Evolutionary conservation across 306 rosid species (phyloP).

Genomic region (Gastrolobium villosum): DNA sequence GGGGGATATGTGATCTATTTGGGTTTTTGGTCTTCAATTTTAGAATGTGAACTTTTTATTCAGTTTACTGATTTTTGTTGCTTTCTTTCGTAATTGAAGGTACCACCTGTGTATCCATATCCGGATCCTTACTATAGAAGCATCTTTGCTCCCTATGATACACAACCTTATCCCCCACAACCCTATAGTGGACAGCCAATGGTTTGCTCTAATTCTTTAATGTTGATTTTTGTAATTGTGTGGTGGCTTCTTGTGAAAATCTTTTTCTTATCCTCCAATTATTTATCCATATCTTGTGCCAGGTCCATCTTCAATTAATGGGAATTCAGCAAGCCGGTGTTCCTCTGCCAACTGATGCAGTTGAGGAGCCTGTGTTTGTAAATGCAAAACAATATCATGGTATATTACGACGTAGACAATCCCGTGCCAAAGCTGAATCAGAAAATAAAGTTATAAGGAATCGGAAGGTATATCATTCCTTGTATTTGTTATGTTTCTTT

Average conservation of each 20-base stretch:
- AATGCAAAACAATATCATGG: constrained; percentile 98
- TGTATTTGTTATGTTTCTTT: background rate
- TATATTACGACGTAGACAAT: constrained; percentile 88
- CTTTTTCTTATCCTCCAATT: constrained; percentile 1
- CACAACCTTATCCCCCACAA: constrained; percentile 80
- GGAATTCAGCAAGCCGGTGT: constrained; percentile 97
- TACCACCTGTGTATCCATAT: constrained; percentile 77
- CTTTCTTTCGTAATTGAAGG: constrained; percentile 60
- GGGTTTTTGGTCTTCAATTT: constrained; percentile 12
- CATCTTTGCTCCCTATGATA: constrained; percentile 85
- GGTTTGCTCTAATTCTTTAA: constrained; percentile 55
- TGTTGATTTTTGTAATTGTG: background rate
- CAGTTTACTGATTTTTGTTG: constrained; percentile 39
- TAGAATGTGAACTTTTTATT: constrained; percentile 1
- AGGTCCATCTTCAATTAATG: constrained; percentile 94
- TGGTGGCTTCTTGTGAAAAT: constrained; percentile 14
- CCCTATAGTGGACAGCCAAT: constrained; percentile 84
- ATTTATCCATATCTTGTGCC: constrained; percentile 36
- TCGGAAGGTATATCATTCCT: constrained; percentile 66
- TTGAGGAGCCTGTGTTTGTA: constrained; percentile 95
- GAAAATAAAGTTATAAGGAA: constrained; percentile 75
- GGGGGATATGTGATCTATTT: background rate
- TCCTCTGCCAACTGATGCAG: constrained; percentile 92
- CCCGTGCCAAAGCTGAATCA: constrained; percentile 97
- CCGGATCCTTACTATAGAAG: constrained; percentile 93